A percentile compares a stretch with the other conserved stretches of the same genome.
These are phyloP conservation scores for Botryobasidium botryosum DNA, from an alignment of 768 basidiomycete genomes.

Conservation along the genomic window DNA sequence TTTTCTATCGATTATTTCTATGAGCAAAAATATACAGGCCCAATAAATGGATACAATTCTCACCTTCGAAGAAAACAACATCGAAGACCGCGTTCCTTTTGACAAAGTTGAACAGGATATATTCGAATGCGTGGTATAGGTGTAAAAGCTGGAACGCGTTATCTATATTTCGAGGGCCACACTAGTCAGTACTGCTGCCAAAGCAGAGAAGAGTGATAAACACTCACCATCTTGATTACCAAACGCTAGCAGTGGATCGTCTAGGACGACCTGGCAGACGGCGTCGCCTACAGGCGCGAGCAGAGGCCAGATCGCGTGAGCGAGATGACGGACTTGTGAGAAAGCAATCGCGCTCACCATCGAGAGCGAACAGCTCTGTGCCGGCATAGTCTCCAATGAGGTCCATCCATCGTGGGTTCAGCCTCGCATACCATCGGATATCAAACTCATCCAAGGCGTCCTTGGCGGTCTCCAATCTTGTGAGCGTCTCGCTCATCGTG, in stretches of 20 bases:
- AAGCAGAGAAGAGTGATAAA: too few relatives aligned
- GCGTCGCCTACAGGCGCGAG: conserved; percentile 43
- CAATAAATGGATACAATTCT: conserved; percentile 1
- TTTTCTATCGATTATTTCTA: neutral
- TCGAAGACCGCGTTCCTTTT: conserved; percentile 39
- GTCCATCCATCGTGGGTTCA: conserved; percentile 39
- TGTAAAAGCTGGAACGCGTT: conserved; percentile 46
- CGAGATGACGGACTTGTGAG: neutral
- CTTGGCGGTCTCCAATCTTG: too few relatives aligned
- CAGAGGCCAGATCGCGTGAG: too few relatives aligned
- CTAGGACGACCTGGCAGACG: conserved; percentile 37
- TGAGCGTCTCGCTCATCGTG: too few relatives aligned
- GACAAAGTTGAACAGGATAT: conserved; percentile 31
- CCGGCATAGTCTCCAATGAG: conserved; percentile 56
- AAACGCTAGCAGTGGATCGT: conserved; percentile 43
- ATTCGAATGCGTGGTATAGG: conserved; percentile 38
- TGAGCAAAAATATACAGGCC: neutral
- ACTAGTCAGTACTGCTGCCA: neutral
- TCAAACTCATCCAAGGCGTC: neutral
- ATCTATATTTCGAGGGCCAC: conserved; percentile 20
- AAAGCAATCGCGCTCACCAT: conserved; percentile 26
- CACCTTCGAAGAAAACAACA: conserved; percentile 46
- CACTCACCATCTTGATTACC: conserved; percentile 29
- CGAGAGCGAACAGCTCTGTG: conserved; percentile 44
- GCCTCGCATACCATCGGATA: neutral